Percentiles rank a stretch among this genome's conserved stretches.
Conservation (phyloP, 352 stramenopile species). For the Globisporangium barbulae region DNA sequence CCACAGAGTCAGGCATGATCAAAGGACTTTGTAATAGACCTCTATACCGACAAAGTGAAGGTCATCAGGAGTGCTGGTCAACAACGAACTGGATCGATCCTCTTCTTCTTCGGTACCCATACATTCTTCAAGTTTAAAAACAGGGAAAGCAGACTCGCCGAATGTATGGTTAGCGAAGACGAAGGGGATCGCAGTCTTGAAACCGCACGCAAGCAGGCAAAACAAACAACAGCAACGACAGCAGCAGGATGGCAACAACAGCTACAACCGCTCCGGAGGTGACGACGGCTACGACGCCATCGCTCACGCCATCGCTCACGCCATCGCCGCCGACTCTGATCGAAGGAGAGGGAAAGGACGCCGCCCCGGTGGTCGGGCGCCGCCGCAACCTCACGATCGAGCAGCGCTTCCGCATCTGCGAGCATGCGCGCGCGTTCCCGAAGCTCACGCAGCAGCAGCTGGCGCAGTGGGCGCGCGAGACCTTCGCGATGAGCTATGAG, state of each 20-base stretch:
- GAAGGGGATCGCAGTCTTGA: background rate
- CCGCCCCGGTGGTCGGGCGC: background rate
- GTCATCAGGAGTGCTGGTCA: background rate
- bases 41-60: background rate
- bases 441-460: slow-evolving; percentile 74
- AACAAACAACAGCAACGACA: background rate
- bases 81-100: background rate
- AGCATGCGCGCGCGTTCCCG: slow-evolving; percentile 65
- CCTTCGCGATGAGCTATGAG: slow-evolving; percentile 64
- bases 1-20: background rate
- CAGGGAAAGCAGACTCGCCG: too few relatives aligned
- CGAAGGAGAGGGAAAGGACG: background rate
- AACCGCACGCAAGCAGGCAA: background rate
- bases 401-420: slow-evolving; percentile 78
- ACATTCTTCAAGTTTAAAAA: background rate
- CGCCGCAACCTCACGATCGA: slow-evolving; percentile 71
- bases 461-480: slow-evolving; percentile 69
- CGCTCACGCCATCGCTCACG: too few relatives aligned
- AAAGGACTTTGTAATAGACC: background rate
- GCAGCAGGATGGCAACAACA: background rate
- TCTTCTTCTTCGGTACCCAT: background rate
- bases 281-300: background rate
- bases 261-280: background rate
- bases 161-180: too few relatives aligned
- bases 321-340: too few relatives aligned